Evolutionary conservation across 768 basidiomycete genomes (phyloP).

Genomic region (Epithele typhae): DNA sequence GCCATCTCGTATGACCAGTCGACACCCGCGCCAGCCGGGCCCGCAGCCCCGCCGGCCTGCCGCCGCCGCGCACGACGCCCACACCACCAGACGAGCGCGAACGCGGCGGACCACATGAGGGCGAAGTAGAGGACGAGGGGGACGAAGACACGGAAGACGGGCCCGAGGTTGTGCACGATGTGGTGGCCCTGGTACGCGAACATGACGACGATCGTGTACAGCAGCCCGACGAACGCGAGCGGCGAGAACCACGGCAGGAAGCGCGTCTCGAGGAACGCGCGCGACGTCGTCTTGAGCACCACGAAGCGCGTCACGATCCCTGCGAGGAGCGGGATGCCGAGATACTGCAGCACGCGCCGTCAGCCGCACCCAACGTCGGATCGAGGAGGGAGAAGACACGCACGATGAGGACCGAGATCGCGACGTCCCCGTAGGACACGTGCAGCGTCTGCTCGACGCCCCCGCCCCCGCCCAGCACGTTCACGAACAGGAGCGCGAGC

Average conservation of each 20-base stretch:
- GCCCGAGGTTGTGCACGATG: slow-evolving; percentile 69
- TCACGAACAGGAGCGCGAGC: slow-evolving; percentile 67
- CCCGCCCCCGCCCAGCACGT: slow-evolving; percentile 51
- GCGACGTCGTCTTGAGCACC: slow-evolving; percentile 42
- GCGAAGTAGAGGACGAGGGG: slow-evolving; percentile 77
- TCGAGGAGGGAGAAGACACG: slow-evolving; percentile 24
- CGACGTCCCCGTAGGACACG: slow-evolving; percentile 54
- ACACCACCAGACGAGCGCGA: slow-evolving; percentile 50
- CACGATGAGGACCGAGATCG: slow-evolving; percentile 68
- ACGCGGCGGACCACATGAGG: slow-evolving; percentile 69
- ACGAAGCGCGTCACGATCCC: slow-evolving; percentile 66
- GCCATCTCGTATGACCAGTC: slow-evolving; percentile 62
- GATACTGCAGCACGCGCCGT: slow-evolving; percentile 43
- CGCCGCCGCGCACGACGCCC: slow-evolving; percentile 28
- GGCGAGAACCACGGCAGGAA: slow-evolving; percentile 73
- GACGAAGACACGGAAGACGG: slow-evolving; percentile 77
- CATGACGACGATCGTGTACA: slow-evolving; percentile 77
- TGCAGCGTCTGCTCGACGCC: slow-evolving; percentile 33
- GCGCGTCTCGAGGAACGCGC: slow-evolving; percentile 43
- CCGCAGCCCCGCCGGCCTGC: not conserved
- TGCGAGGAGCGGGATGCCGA: slow-evolving; percentile 75
- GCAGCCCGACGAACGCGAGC: slow-evolving; percentile 65
- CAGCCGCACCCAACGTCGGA: not conserved
- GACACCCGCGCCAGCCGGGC: not conserved
- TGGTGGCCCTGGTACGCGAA: slow-evolving; percentile 58